Conservation (phyloP, 768 basidiomycete species). For the Pleurotus tuoliensis region DNA sequence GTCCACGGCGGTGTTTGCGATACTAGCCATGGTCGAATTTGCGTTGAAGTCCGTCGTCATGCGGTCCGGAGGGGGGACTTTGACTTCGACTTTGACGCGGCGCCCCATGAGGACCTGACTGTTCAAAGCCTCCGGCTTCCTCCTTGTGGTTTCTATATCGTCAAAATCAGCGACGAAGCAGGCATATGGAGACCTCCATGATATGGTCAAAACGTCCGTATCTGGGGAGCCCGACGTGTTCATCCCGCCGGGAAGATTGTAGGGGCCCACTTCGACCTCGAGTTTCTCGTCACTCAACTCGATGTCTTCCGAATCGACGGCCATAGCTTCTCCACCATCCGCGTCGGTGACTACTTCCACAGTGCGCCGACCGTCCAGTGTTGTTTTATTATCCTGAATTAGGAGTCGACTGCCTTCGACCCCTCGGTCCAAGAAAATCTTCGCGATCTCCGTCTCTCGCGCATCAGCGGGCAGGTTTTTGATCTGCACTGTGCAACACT, state of each 20-base stretch:
- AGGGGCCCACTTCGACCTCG: conserved; percentile 37
- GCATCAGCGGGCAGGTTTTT: conserved; percentile 40
- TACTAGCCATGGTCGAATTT: conserved; percentile 39
- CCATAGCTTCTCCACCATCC: conserved; percentile 36
- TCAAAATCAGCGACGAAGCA: conserved; percentile 42
- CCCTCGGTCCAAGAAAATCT: conserved; percentile 41
- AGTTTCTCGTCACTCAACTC: conserved; percentile 42
- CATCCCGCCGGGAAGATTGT: conserved; percentile 39
- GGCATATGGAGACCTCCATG: conserved; percentile 47
- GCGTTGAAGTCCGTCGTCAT: conserved; percentile 20
- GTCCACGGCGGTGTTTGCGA: conserved; percentile 27
- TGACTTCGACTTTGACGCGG: conserved; percentile 40
- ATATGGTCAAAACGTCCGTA: conserved; percentile 40
- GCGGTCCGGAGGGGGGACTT: conserved; percentile 31
- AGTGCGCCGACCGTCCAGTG: conserved; percentile 19
- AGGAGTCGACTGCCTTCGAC: conserved; percentile 29
- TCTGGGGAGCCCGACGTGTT: conserved; percentile 26
- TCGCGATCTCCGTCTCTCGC: conserved; percentile 33
- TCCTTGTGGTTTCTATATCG: conserved; percentile 24
- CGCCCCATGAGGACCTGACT: conserved; percentile 32
- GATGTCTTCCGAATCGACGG: conserved; percentile 41
- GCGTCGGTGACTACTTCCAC: conserved; percentile 42
- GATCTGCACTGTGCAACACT: conserved; percentile 45
- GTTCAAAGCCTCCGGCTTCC: conserved; percentile 34
- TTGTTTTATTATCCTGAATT: conserved; percentile 26